A percentile compares a stretch with the other conserved stretches of the same genome.
Evolutionary conservation across 805 yeast genomes (phyloP).

Genomic region (Peterozyma toletana): DNA sequence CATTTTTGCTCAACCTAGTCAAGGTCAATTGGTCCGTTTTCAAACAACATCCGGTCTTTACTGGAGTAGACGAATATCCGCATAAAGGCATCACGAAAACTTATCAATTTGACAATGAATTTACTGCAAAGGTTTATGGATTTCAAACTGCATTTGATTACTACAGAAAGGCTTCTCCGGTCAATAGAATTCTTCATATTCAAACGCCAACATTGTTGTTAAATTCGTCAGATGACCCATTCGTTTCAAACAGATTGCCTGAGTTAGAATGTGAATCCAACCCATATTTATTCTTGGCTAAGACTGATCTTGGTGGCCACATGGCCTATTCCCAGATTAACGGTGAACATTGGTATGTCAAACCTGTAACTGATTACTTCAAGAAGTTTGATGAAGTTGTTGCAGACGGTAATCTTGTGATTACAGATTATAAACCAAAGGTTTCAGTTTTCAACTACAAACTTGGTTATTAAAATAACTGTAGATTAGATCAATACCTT

Average conservation of each 20-base stretch:
- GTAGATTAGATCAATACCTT: neutral
- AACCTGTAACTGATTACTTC: conserved; percentile 32
- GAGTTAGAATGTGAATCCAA: conserved; percentile 38
- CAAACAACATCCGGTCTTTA: conserved; percentile 15
- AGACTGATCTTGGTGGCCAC: conserved; percentile 69
- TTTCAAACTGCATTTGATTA: conserved; percentile 56
- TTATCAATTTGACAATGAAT: conserved; percentile 51
- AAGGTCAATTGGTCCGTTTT: conserved; percentile 32
- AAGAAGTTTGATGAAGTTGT: conserved; percentile 23
- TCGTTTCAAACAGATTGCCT: conserved; percentile 50
- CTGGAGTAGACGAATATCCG: conserved; percentile 19
- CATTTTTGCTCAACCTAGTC: conserved; percentile 32
- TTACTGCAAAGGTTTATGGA: conserved; percentile 58
- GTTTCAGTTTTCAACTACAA: neutral
- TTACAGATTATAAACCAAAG: neutral
- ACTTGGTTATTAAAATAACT: neutral
- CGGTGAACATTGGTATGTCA: conserved; percentile 40
- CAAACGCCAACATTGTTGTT: conserved; percentile 58
- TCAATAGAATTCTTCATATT: conserved; percentile 44
- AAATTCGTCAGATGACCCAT: conserved; percentile 63
- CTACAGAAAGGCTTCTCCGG: conserved; percentile 60
- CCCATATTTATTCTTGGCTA: conserved; percentile 50
- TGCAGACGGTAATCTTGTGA: neutral
- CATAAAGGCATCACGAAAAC: conserved; percentile 29
- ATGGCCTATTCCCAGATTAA: conserved; percentile 41